These are phyloP conservation scores for Aspergillus carlsbadensis DNA, from an alignment of 495 filamentous ascomycete species.

Conservation along the genomic window DNA sequence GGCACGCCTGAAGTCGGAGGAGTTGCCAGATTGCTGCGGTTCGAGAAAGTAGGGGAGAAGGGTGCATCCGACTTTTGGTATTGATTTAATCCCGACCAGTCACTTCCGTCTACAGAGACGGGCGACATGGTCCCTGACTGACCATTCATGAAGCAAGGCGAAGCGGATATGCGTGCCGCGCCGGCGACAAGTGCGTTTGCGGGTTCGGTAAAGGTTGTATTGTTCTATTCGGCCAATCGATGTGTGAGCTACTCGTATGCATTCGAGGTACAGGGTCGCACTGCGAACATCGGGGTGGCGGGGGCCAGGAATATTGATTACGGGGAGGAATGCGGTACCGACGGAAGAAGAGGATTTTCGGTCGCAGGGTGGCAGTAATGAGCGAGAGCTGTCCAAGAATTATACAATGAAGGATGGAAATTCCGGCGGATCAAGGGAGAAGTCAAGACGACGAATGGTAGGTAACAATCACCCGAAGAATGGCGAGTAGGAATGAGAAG, in stretches of 20 bases:
- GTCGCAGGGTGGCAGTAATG: constrained; percentile 16
- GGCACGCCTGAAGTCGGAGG: constrained; percentile 68
- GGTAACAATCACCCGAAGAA: background rate
- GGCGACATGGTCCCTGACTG: constrained; percentile 73
- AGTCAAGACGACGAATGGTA: constrained; percentile 9
- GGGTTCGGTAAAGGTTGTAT: background rate
- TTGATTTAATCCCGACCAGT: constrained; percentile 79
- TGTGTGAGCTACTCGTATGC: constrained; percentile 13
- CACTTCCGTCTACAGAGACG: constrained; percentile 77
- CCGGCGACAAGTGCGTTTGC: background rate
- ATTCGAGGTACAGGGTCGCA: constrained; percentile 18
- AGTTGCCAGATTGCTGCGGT: constrained; percentile 64
- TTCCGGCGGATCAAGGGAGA: constrained; percentile 6
- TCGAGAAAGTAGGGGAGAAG: constrained; percentile 52
- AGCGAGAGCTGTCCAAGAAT: constrained; percentile 1
- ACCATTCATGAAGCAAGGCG: constrained; percentile 53
- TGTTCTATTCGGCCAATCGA: constrained; percentile 1
- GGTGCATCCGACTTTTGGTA: constrained; percentile 63
- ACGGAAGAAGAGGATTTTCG: constrained; percentile 6
- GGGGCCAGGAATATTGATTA: background rate
- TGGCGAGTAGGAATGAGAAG: constrained; percentile 1
- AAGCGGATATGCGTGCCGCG: constrained; percentile 1
- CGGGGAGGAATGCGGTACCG: constrained; percentile 7
- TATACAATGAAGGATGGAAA: constrained; percentile 4
- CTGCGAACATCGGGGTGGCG: constrained; percentile 16